Evolutionary conservation across 805 yeast species (phyloP), one percentile per base, ranked within the genome.

Genomic region (Ogataea pilisensis): DNA sequence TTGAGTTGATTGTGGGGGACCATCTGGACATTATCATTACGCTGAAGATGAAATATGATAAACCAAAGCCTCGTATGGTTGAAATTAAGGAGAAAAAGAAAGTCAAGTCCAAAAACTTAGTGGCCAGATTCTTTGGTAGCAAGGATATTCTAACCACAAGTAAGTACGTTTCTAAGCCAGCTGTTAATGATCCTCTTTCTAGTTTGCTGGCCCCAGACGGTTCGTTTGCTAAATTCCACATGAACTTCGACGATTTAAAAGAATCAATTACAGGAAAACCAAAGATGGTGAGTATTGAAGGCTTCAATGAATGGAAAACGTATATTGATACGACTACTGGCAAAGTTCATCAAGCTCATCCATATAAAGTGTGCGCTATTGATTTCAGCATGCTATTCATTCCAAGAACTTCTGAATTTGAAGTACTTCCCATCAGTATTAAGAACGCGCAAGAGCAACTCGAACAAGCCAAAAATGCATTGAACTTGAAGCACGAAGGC

Each of bases 281-380:
- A 0, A 65, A 67, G 42, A 69, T 67, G 35, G 78, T 78, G 56
- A 68, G 71, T 33, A 55, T 87, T 33, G 76, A 82, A 8, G 74
- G 89, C 49, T 78, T 76, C 59, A 89, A 88, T 55, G 95, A 88
- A 58, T 91, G 97, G 97, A 84, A 75, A 35, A 60, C 65, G 0
- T 55, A 55, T 27, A 41, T 44, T n/a, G 68, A 60, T 36, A 46
- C 51, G n/a, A 51, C 52, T 1, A 50, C 50, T 14, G 60, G 61
- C 21, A 54, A 53, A 19, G 60, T 62, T 40, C 53, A 63, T 48
- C 56, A 61, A 39, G 62, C 61, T 32, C 56, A 61, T 11, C 85
- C 91, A 2, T 77, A 76, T 53, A 63, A 70, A 38, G 73, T 86
- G 45, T 95, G 84, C n/a, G 73, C 74, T 38, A 55, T 89, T 34